Evolutionary conservation across 169 alveolate species (phyloP).

Genomic region (Plasmodium sp.): DNA sequence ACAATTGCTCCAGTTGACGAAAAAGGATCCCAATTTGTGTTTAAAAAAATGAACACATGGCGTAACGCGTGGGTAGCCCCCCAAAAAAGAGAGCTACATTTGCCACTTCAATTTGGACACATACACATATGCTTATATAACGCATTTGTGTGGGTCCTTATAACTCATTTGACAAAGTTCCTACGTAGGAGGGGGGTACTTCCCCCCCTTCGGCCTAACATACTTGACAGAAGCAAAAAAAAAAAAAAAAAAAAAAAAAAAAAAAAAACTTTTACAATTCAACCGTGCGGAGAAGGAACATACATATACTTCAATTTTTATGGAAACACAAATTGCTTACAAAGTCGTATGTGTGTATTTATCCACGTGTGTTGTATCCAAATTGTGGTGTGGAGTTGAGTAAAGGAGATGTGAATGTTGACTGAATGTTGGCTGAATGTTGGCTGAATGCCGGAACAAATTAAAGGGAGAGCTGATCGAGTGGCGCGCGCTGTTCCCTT

Average conservation of each 20-base stretch:
- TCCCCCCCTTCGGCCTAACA: neutral
- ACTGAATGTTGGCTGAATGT: neutral
- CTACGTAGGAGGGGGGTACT: neutral
- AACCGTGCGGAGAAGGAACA: neutral
- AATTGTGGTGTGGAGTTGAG: neutral
- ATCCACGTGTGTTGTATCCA: neutral
- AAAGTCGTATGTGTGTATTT: neutral
- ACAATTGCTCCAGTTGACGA: neutral
- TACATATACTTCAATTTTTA: neutral
- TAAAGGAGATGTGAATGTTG: neutral
- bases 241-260: neutral
- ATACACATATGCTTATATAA: neutral
- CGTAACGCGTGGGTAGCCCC: neutral
- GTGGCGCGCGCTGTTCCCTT: neutral
- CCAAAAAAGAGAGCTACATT: neutral
- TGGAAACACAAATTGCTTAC: neutral
- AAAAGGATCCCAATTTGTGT: neutral
- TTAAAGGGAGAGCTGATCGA: neutral
- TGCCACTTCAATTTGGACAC: neutral
- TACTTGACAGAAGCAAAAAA: neutral
- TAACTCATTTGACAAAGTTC: neutral
- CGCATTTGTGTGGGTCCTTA: neutral
- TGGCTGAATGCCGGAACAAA: neutral
- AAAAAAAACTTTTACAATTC: neutral
- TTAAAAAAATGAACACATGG: neutral